phyloP scores from a whole-genome alignment of 768 basidiomycete species.

The Pholiota microspora region DNA sequence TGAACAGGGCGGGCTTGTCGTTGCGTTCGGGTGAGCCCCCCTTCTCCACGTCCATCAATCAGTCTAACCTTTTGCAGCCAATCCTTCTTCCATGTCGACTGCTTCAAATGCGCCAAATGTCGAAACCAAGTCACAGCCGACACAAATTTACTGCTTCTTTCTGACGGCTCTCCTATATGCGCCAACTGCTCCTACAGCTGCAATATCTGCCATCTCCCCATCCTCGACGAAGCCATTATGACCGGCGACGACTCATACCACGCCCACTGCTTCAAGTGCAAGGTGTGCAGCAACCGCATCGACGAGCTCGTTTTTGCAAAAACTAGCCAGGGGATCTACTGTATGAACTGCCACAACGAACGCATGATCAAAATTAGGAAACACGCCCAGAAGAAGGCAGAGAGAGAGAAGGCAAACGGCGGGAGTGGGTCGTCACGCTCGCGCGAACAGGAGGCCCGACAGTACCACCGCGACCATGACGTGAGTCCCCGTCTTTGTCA shows the following conservation, averaged over 20 bases:
- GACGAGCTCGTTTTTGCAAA: constrained; percentile 99
- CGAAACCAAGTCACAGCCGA: constrained; percentile 90
- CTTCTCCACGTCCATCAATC: constrained; percentile 4
- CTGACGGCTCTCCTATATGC: constrained; percentile 97
- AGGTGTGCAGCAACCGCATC: constrained; percentile 90
- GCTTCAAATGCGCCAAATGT: constrained; percentile 98
- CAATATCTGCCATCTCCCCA: constrained; percentile 90
- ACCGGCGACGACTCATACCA: constrained; percentile 99
- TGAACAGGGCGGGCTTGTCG: constrained; percentile 83
- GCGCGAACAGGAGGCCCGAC: constrained; percentile 37
- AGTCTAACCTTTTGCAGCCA: constrained; percentile 46
- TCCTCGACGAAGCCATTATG: constrained; percentile 99
- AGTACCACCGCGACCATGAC: constrained; percentile 36
- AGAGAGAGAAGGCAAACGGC: constrained; percentile 51
- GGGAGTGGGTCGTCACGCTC: constrained; percentile 41
- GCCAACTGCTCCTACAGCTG: constrained; percentile 93
- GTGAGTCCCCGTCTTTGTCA: constrained; percentile 32
- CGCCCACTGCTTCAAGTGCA: constrained; percentile 98
- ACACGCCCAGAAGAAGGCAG: constrained; percentile 86
- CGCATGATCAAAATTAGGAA: constrained; percentile 91
- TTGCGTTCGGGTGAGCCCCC: constrained; percentile 86
- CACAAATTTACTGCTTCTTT: constrained; percentile 94
- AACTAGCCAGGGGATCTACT: constrained; percentile 97
- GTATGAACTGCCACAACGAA: constrained; percentile 98
- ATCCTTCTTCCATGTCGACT: constrained; percentile 92